Evolutionary conservation across 371 early-diverging fungal genomes (phyloP).

Genomic region (Blyttiomyces sp.): DNA sequence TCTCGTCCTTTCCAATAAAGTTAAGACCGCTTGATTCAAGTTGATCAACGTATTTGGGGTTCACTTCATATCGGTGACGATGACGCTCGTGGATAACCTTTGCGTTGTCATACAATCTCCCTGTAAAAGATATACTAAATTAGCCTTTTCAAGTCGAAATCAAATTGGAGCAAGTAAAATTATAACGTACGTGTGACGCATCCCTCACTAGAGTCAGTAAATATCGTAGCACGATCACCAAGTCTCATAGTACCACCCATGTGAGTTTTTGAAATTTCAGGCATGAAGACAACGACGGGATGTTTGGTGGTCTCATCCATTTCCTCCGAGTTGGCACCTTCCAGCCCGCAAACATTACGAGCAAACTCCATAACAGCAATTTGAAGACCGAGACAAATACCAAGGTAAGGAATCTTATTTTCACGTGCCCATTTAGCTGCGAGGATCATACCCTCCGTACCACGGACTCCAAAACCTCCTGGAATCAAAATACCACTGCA

Average conservation of each 20-base stretch:
- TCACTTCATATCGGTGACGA: conserved; percentile 99
- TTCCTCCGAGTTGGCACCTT: conserved; percentile 84
- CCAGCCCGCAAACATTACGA: conserved; percentile 88
- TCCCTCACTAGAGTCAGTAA: conserved; percentile 40
- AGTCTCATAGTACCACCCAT: conserved; percentile 98
- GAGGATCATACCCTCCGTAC: conserved; percentile 95
- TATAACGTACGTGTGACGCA: conserved; percentile 28
- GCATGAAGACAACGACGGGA: conserved; percentile 93
- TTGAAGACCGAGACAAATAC: conserved; percentile 98
- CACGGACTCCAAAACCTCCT: conserved; percentile 98
- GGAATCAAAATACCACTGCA: conserved; percentile 96
- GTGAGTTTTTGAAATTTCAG: conserved; percentile 91
- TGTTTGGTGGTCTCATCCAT: conserved; percentile 64
- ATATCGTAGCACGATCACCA: conserved; percentile 84
- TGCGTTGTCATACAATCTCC: conserved; percentile 66
- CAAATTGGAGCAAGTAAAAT: no score
- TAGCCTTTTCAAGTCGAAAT: no score
- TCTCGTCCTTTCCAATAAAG: conserved; percentile 93
- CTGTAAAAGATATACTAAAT: conserved; percentile 1
- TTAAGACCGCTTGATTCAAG: conserved; percentile 84
- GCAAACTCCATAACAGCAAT: conserved; percentile 98
- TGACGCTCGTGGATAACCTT: conserved; percentile 86
- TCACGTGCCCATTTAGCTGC: conserved; percentile 98
- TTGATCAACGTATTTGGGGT: conserved; percentile 71
- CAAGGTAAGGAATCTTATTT: conserved; percentile 94